Evolutionary conservation across 768 basidiomycete genomes (phyloP), one percentile per base, ranked within the genome.

Genomic region (Mycena venus): DNA sequence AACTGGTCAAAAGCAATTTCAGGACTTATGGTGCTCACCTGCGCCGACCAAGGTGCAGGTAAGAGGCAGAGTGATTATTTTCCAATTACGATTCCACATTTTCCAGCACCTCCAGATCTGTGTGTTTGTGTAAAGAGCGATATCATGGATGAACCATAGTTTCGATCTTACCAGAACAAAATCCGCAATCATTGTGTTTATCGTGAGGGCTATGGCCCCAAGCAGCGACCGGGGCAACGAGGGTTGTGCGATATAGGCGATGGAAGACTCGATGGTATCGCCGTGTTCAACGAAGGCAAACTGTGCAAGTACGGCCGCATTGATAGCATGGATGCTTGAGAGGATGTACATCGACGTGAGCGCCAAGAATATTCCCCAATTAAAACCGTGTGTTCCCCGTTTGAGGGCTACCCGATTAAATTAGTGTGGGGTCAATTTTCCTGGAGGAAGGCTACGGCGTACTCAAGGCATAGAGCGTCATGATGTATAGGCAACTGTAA

Each of bases 81-180:
- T 29, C 53, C 53, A 64, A 47, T 65, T 58, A 7, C 40, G 70
- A 29, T 64, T 64, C 70, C 70, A 72, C 2, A 72, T 59, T 4
- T 29, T 64, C 70, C 70, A 72, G 53, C 53, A 64, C 34, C 70
- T 55, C 70, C 70, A 72, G 36, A 65, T 58, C 70, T 72, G 21
- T 49, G 47, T 23, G 47, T n/a, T 23, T 8, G 47, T 49, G 47
- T n/a, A 23, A 23, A 9, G 47, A 49, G 21, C 47, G n/a, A 23
- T 49, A 12, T 23, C 47, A 49, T 21, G n/a, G 47, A 23, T 6
- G n/a, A 17, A 2, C n/a, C 23, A 49, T 49, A 2, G 23, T 25
- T 49, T 49, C n/a, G 47, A 49, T 49, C 47, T 23, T 49, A 49
- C 47, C 47, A 49, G 47, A 23, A 49, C 47, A 49, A n/a, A 49